Conservation (phyloP, 2,329 filamentous ascomycete species). For the Verticillium tricorpus region DNA sequence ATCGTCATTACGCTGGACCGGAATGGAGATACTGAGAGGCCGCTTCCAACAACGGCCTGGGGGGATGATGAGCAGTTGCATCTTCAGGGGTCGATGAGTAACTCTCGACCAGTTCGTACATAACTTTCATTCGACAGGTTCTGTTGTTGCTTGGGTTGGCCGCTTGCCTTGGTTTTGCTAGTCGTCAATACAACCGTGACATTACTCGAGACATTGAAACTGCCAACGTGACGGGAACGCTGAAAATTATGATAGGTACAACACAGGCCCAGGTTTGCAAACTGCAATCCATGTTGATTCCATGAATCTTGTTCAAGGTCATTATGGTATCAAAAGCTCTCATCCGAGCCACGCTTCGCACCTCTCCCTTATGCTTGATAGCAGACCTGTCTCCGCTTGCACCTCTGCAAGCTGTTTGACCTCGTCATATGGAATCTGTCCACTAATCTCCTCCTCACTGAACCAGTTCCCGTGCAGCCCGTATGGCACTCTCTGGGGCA, state of each 20-base stretch:
- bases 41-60: not conserved
- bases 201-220: too few relatives aligned
- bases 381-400: not conserved
- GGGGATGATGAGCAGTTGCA: not conserved
- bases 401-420: not conserved
- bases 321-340: too few relatives aligned
- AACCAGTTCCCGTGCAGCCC: conserved; percentile 64
- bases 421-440: conserved; percentile 32
- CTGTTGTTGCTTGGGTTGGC: not conserved
- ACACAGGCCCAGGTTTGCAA: too few relatives aligned
- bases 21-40: not conserved
- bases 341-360: not conserved
- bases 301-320: too few relatives aligned
- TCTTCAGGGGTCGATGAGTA: not conserved
- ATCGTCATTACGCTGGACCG: not conserved
- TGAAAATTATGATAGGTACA: too few relatives aligned
- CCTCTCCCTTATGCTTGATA: not conserved
- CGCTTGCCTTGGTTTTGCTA: not conserved
- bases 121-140: not conserved
- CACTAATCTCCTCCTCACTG: conserved; percentile 42
- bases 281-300: too few relatives aligned
- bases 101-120: not conserved
- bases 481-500: conserved; percentile 54
- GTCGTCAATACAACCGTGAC: too few relatives aligned
- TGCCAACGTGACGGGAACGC: too few relatives aligned